Evolutionary conservation across 2,329 filamentous ascomycete genomes (phyloP).

Genomic region (Diplodia sapinea): DNA sequence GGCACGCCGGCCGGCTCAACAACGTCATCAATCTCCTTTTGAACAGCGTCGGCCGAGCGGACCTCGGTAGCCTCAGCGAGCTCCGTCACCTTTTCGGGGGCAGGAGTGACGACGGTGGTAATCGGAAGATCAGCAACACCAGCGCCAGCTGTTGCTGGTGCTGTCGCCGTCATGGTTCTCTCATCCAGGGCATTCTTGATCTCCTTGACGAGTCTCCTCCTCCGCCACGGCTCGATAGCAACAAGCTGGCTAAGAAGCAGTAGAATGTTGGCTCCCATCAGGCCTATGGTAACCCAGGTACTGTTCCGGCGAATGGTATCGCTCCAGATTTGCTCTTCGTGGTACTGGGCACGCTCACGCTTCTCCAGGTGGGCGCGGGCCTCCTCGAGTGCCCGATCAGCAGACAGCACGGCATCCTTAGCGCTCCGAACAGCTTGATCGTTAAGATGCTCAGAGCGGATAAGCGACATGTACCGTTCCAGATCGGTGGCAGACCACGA

Average conservation of each 20-base stretch:
- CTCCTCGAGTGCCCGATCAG: constrained; percentile 81
- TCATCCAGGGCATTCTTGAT: constrained; percentile 54
- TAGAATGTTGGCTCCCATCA: constrained; percentile 96
- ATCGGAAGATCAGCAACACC: neutral
- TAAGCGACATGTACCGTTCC: constrained; percentile 91
- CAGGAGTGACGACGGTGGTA: neutral
- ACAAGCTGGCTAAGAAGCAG: constrained; percentile 86
- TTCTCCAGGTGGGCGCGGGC: constrained; percentile 76
- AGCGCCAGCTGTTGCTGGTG: neutral
- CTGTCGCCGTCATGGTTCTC: constrained; percentile 37
- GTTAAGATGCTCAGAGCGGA: constrained; percentile 90
- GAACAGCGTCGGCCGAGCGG: constrained; percentile 28
- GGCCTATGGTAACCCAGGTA: constrained; percentile 97
- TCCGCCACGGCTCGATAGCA: constrained; percentile 90
- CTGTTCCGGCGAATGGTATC: constrained; percentile 95
- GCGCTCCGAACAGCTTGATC: constrained; percentile 80
- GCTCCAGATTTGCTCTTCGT: constrained; percentile 99
- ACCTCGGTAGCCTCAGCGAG: neutral
- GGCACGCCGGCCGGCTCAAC: constrained; percentile 34
- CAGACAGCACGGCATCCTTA: constrained; percentile 72
- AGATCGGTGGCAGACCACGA: constrained; percentile 86
- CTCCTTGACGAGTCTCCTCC: constrained; percentile 79
- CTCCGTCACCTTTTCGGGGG: neutral
- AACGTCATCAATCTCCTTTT: constrained; percentile 37
- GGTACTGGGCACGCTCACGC: constrained; percentile 87